phyloP scores from a whole-genome alignment of 768 basidiomycete species.

The Termitomyces heimii region DNA sequence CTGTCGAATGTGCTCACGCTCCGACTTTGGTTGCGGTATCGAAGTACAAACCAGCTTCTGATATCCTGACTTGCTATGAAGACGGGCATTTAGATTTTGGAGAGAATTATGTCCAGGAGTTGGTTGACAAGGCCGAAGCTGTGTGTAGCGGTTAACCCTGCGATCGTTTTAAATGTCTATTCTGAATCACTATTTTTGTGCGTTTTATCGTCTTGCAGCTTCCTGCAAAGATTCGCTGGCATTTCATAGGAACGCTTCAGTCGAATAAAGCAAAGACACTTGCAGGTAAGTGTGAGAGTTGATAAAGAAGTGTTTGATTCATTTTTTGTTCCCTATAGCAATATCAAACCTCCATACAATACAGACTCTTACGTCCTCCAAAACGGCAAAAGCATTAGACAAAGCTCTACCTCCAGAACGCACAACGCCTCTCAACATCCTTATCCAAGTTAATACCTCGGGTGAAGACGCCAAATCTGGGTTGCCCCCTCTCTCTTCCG shows the following conservation, averaged over 20 bases:
- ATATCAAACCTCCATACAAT: constrained; percentile 85
- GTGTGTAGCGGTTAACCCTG: constrained; percentile 27
- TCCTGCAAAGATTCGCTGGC: constrained; percentile 88
- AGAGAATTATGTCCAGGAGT: constrained; percentile 95
- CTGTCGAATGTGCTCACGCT: constrained; percentile 11
- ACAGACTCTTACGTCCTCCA: constrained; percentile 81
- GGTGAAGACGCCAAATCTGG: constrained; percentile 91
- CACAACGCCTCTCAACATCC: constrained; percentile 61
- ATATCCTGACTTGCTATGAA: constrained; percentile 79
- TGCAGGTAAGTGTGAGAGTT: constrained; percentile 47
- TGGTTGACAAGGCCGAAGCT: constrained; percentile 77
- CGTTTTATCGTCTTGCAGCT: constrained; percentile 45
- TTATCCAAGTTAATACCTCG: constrained; percentile 94
- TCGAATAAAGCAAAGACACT: constrained; percentile 91
- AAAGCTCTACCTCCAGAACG: constrained; percentile 61
- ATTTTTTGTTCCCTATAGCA: constrained; percentile 33
- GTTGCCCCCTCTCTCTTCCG: constrained; percentile 48
- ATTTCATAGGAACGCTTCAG: constrained; percentile 92
- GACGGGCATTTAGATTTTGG: constrained; percentile 88
- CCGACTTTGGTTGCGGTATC: constrained; percentile 79
- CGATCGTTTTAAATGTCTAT: not conserved
- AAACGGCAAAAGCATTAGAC: constrained; percentile 75
- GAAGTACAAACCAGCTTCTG: constrained; percentile 86
- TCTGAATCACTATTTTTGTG: not conserved
- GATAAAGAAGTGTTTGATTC: not conserved